Percentiles rank a stretch among this genome's conserved stretches.
phyloP scores from a whole-genome alignment of 1,284 basidiomycete species.

The Sanghuangporus baumii region DNA sequence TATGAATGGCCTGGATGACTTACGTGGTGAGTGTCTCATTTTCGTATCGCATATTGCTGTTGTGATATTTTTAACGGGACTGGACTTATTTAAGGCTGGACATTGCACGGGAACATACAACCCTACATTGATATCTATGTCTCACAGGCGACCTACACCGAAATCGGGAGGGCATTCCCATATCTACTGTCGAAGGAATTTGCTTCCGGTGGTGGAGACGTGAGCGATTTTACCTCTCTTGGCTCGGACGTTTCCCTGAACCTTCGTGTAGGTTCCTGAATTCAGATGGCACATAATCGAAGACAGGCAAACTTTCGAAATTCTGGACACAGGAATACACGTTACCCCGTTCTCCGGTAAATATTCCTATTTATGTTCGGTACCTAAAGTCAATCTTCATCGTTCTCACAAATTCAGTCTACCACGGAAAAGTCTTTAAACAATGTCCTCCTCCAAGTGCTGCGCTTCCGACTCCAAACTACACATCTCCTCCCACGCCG shows the following conservation, averaged over 20 bases:
- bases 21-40: conserved; percentile 51
- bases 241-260: neutral
- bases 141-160: conserved; percentile 56
- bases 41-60: neutral
- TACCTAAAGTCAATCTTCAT: neutral
- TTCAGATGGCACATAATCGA: conserved; percentile 78
- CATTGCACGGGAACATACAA: conserved; percentile 61
- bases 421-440: conserved; percentile 59
- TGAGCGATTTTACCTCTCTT: conserved; percentile 28
- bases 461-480: conserved; percentile 37
- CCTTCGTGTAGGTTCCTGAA: conserved; percentile 54
- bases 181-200: conserved; percentile 72
- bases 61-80: conserved; percentile 1
- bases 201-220: conserved; percentile 75
- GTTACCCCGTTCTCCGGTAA: conserved; percentile 64
- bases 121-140: conserved; percentile 68
- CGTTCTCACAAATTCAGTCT: conserved; percentile 34
- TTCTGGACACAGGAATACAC: conserved; percentile 54
- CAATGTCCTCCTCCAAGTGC: conserved; percentile 28
- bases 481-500: conserved; percentile 43
- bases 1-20: conserved; percentile 79
- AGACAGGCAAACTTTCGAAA: conserved; percentile 56
- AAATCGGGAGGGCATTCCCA: conserved; percentile 66
- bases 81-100: conserved; percentile 56
- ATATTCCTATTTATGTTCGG: conserved; percentile 19